Conservation (phyloP, 305 asterid genomes). For the Monarda citriodora region DNA sequence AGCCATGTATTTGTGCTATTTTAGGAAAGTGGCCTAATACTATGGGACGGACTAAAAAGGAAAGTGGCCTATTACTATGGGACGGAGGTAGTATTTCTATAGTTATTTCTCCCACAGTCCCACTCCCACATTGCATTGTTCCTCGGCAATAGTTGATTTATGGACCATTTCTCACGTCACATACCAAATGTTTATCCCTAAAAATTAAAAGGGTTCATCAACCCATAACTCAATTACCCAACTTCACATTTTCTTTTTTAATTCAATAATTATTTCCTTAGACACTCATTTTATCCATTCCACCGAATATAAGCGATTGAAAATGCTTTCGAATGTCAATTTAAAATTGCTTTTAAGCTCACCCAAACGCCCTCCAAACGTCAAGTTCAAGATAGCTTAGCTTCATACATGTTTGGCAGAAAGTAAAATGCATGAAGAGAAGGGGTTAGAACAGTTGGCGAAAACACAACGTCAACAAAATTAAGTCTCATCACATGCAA, state of each 20-base stretch:
- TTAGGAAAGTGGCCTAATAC: too few relatives aligned
- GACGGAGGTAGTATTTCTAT: too few relatives aligned
- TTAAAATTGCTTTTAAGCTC: too few relatives aligned
- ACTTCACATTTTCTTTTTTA: neutral
- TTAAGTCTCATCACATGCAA: constrained; percentile 41
- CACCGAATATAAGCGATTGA: too few relatives aligned
- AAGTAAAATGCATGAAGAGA: neutral
- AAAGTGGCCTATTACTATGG: too few relatives aligned
- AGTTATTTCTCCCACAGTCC: too few relatives aligned
- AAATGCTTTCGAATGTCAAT: too few relatives aligned
- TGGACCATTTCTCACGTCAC: constrained; percentile 11
- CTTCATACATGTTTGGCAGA: constrained; percentile 16
- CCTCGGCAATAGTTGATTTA: constrained; percentile 4
- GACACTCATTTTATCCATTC: neutral
- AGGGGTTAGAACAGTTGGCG: constrained; percentile 13
- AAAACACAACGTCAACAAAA: constrained; percentile 21
- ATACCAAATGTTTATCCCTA: neutral
- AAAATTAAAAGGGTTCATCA: neutral
- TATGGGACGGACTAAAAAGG: too few relatives aligned
- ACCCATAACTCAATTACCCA: constrained; percentile 7
- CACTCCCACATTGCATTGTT: neutral
- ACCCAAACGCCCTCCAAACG: too few relatives aligned
- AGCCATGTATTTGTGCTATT: too few relatives aligned
- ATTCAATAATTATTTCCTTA: neutral
- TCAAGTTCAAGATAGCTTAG: constrained; percentile 12